These are phyloP conservation scores for Alternaria sp. DNA, from an alignment of 2,329 filamentous ascomycete species.

Conservation along the genomic window DNA sequence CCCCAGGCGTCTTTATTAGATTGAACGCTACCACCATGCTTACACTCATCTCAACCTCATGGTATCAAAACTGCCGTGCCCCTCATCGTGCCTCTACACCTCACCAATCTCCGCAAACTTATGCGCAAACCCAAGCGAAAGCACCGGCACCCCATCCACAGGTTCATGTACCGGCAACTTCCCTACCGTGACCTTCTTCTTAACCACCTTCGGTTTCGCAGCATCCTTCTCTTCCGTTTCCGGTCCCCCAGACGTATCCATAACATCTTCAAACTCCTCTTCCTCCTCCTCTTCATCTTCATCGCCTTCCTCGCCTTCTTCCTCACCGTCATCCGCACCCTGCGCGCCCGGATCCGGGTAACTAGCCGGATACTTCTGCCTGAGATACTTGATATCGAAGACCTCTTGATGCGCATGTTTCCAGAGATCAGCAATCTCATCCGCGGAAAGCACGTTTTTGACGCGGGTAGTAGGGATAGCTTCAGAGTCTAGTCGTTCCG, in stretches of 20 bases:
- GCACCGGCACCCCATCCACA: conserved; percentile 22
- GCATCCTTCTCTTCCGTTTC: conserved; percentile 6
- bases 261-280: conserved; percentile 25
- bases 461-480: conserved; percentile 20
- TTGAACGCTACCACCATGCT: neutral
- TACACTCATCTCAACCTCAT: neutral
- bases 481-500: conserved; percentile 16
- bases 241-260: conserved; percentile 19
- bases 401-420: conserved; percentile 25
- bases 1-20: neutral
- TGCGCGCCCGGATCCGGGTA: conserved; percentile 10
- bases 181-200: conserved; percentile 5
- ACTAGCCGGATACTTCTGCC: conserved; percentile 8
- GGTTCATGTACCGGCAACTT: conserved; percentile 18
- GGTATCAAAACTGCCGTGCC: neutral
- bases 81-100: neutral
- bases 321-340: conserved; percentile 11
- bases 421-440: conserved; percentile 30
- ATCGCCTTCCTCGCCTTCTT: conserved; percentile 22
- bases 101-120: conserved; percentile 33
- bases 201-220: conserved; percentile 8
- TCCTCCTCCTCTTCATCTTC: conserved; percentile 24
- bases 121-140: conserved; percentile 30
- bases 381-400: conserved; percentile 23
- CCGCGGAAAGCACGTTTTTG: conserved; percentile 25